A percentile compares a stretch with the other conserved stretches of the same genome.
Conservation (phyloP, 2,329 filamentous ascomycete genomes). For the Hypomyces rosellus region DNA sequence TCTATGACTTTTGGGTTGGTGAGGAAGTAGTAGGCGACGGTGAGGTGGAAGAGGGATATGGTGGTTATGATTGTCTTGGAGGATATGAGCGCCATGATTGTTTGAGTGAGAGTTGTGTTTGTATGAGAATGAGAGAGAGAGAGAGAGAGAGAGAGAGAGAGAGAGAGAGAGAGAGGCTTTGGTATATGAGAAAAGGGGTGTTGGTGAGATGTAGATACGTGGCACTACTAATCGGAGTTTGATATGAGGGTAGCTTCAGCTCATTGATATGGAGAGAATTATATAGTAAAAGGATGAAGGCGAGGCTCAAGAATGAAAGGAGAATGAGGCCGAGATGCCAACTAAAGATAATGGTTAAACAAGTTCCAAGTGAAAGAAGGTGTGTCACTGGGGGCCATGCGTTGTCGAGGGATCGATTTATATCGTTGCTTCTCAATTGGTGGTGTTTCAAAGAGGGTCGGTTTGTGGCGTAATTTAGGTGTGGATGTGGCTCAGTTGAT, state of each 20-base stretch:
- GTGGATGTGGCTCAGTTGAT: too few relatives aligned
- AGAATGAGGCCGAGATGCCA: not conserved
- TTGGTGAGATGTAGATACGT: not conserved
- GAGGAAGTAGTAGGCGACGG: constrained; percentile 77
- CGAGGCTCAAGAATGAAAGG: not conserved
- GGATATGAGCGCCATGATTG: constrained; percentile 72
- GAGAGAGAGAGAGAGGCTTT: constrained; percentile 13
- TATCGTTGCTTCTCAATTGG: too few relatives aligned
- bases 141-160: too few relatives aligned
- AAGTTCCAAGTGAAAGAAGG: too few relatives aligned
- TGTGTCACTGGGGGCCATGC: too few relatives aligned
- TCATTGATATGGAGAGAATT: not conserved
- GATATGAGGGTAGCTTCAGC: not conserved
- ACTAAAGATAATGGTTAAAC: too few relatives aligned
- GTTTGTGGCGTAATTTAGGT: too few relatives aligned
- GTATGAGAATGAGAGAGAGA: too few relatives aligned
- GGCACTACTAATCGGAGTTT: not conserved
- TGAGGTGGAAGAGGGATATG: constrained; percentile 77
- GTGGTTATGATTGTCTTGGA: constrained; percentile 74
- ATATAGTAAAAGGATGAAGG: not conserved
- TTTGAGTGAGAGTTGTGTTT: not conserved
- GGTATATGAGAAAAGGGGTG: not conserved
- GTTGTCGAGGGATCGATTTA: too few relatives aligned
- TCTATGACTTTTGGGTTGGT: constrained; percentile 64
- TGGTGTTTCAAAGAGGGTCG: too few relatives aligned